phyloP scores from a whole-genome alignment of 2,329 filamentous ascomycete genomes.

The Cucurbitaria berberidis region DNA sequence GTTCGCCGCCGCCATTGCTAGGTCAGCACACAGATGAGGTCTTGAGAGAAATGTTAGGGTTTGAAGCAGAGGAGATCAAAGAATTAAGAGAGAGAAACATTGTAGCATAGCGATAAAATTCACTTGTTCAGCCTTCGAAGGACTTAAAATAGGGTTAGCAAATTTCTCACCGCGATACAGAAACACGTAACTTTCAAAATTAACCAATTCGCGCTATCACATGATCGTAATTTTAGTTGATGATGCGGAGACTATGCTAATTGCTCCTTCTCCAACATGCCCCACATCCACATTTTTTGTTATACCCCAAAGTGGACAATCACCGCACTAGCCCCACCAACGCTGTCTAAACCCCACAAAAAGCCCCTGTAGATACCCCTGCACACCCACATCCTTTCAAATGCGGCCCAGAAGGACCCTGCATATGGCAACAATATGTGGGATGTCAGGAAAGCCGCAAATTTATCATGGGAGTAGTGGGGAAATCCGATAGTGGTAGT shows the following conservation, averaged over 20 bases:
- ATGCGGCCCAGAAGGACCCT: not conserved
- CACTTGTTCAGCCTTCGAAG: too few relatives aligned
- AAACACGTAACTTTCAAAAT: too few relatives aligned
- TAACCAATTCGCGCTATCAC: too few relatives aligned
- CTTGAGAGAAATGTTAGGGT: constrained; percentile 37
- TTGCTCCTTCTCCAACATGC: not conserved
- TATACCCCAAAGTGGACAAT: not conserved
- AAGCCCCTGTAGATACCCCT: not conserved
- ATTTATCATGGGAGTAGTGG: not conserved
- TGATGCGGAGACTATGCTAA: not conserved
- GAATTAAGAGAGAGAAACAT: constrained; percentile 13
- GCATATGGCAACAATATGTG: constrained; percentile 5
- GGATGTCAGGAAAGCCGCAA: not conserved
- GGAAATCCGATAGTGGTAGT: not conserved
- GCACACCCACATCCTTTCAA: not conserved
- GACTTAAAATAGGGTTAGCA: too few relatives aligned
- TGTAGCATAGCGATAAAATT: constrained; percentile 13
- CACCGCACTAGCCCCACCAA: constrained; percentile 34
- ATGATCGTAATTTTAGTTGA: not conserved
- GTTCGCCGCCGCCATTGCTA: constrained; percentile 82
- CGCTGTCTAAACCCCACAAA: constrained; percentile 6
- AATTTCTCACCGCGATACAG: too few relatives aligned
- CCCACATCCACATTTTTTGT: constrained; percentile 1
- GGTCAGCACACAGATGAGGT: constrained; percentile 54
- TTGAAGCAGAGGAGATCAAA: constrained; percentile 29